Base-by-base conservation (phyloP, 2,329 filamentous ascomycete species). In the Colletotrichum graminicola region DNA sequence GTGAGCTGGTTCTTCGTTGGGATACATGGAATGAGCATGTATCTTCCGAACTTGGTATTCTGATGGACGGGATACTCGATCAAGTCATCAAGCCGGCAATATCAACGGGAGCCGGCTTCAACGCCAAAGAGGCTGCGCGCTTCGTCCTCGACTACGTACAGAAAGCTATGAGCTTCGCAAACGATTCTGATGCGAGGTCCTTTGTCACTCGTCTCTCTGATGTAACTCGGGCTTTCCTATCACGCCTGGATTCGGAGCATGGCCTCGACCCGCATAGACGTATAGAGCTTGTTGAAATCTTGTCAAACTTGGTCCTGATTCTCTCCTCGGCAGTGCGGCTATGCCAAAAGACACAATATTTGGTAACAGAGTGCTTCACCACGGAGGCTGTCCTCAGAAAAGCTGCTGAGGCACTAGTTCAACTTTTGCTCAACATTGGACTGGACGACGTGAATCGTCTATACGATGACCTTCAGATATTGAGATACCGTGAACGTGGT, bases 1-100 rank as follows among this genome's bases (percentile, higher is more conserved):
- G 83, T 16, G 82, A 84, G 8, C 84, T 86, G 68, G 76, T 76
- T 0, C 82, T 91, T 7, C 79, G 79, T 67, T 92, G 90, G 90
- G 84, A 83, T 10, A 56, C 74, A 2, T 92, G 90, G 90, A 81
- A 89, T 73, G 86, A 87, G 12, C 83, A 83, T 41, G 84, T 86
- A 2, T 91, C 90, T 1, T 91, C 89, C 4, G 89, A 92, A 74
- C 74, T 91, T 26, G 89, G 90, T 2, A 82, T 91, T 49, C 79
- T 90, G n/a, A 81, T 90, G 69, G 90, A 92, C 77, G 89, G 85
- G 77, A 79, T 91, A 41, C 77, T 81, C 14, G 88, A 90, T 43
- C 81, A 86, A 56, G 68, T 82, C n/a, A 49, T 61, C 7, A 66
- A 60, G 32, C 39, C 56, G 5, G 12, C 36, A 23, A 3, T 61